Base-by-base conservation (phyloP, 2,329 filamentous ascomycete genomes). In the Hyphodiscus sp. region DNA sequence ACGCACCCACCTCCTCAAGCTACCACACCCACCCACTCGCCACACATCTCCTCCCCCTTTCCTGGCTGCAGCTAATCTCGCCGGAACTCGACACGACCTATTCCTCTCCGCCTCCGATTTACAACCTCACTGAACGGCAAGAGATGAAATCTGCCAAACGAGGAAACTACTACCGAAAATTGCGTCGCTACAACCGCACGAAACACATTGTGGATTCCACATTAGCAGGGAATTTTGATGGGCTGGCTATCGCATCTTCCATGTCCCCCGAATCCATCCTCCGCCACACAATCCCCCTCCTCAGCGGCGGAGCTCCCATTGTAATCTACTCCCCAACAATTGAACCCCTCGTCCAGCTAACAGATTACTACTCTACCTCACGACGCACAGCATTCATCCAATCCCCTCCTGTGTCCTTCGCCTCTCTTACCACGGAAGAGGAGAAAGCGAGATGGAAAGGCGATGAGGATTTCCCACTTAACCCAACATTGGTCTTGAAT, bases 61-160 rank as follows among this genome's bases (percentile, higher is more conserved):
- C 89, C 26, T 99, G 92, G 91, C 80, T 99, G 1, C 92, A 97
- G 70, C 81, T 99, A 5, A 74, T 96, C 16, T 79, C 87, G 20
- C 94, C 94, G 0, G 73, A 81, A 38, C 74, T 82, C 29, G 94
- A 97, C 69, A 78, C 80, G 0, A 82, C 86, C 3, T 96, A 95
- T 70, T 71, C 75, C 30, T 78, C 80, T 23, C 79, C 85, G 50
- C 86, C 90, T 0, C 75, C 81, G 0, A 67, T 73, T 0, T 74
- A 85, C 1, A 64, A 82, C 0, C 74, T 83, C 0, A 80, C 83
- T 16, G 77, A 80, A 20, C 74, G 97, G 1, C 74, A 80, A 0
- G 73, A 77, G 1, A 84, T 87, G 80, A 97, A 96, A 72, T 81
- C 85, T 15, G 90, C 86, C 58, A 91, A 91, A 53, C 80, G 91